Percentiles rank a stretch among this genome's conserved stretches.
Conservation (phyloP, 2,329 filamentous ascomycete genomes). For the Hirsutella minnesotensis region DNA sequence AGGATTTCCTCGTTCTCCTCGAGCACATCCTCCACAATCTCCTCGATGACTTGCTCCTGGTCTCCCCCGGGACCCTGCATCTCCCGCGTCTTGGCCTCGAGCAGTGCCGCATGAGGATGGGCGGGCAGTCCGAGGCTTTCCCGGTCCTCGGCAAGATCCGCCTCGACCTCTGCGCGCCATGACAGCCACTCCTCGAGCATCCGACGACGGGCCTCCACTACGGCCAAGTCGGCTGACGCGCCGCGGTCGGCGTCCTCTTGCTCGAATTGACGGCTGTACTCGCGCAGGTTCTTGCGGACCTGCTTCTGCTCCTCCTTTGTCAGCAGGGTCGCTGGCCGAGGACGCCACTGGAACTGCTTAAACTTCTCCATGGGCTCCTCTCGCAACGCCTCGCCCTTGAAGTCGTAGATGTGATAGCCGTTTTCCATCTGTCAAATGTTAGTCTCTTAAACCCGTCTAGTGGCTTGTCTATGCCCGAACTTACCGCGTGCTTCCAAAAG, state of each 20-base stretch:
- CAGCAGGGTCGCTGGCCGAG: slow-evolving; percentile 80
- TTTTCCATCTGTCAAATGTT: slow-evolving; percentile 73
- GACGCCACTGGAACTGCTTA: slow-evolving; percentile 94
- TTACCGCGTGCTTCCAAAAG: slow-evolving; percentile 90
- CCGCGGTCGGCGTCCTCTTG: slow-evolving; percentile 90
- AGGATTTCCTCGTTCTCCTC: slow-evolving; percentile 77
- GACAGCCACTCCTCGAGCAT: slow-evolving; percentile 80
- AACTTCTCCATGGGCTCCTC: slow-evolving; percentile 94
- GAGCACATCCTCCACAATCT: slow-evolving; percentile 72
- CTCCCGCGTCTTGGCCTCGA: slow-evolving; percentile 41
- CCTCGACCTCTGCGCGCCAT: slow-evolving; percentile 66
- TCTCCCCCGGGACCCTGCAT: slow-evolving; percentile 44
- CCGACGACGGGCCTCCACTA: slow-evolving; percentile 75
- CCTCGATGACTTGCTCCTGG: slow-evolving; percentile 73
- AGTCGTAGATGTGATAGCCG: slow-evolving; percentile 96
- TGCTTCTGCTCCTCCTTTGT: slow-evolving; percentile 95
- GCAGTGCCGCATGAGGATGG: slow-evolving; percentile 50
- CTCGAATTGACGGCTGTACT: slow-evolving; percentile 91
- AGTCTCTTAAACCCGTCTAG: not conserved
- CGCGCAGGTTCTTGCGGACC: slow-evolving; percentile 94
- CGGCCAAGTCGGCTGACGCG: slow-evolving; percentile 84
- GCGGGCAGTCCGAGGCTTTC: slow-evolving; percentile 53
- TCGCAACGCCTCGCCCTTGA: slow-evolving; percentile 77
- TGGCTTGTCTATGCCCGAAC: slow-evolving; percentile 16
- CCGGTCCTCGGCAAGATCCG: slow-evolving; percentile 61